phyloP scores from a whole-genome alignment of 1,284 basidiomycete species.

The Sanghuangporus sanghuang region DNA sequence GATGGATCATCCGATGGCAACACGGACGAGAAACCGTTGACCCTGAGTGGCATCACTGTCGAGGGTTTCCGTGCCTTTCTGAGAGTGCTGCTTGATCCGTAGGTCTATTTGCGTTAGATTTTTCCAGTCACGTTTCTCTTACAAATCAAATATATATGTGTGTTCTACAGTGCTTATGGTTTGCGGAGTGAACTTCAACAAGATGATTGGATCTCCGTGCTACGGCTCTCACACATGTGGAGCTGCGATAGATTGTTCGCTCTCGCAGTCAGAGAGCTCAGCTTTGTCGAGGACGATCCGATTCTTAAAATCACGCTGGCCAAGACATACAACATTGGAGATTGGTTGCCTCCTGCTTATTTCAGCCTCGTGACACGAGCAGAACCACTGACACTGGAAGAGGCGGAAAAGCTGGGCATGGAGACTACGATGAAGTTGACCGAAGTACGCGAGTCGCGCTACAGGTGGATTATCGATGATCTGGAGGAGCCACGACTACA shows the following conservation, averaged over 20 bases:
- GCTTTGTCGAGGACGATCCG: background rate
- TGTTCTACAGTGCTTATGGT: background rate
- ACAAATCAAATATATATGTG: too few relatives aligned
- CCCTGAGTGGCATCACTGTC: background rate
- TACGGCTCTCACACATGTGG: slow-evolving; percentile 13
- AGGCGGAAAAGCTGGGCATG: slow-evolving; percentile 1
- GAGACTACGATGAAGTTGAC: slow-evolving; percentile 6
- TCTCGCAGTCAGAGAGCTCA: slow-evolving; percentile 1
- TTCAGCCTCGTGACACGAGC: background rate
- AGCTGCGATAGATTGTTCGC: background rate
- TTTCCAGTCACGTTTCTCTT: background rate
- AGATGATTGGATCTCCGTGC: slow-evolving; percentile 9
- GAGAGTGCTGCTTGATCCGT: background rate
- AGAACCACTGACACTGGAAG: slow-evolving; percentile 5
- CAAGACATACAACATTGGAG: background rate
- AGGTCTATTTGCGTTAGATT: background rate
- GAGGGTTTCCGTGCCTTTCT: background rate
- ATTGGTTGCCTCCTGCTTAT: background rate
- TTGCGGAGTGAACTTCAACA: background rate
- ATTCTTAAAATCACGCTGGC: slow-evolving; percentile 4
- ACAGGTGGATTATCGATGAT: background rate
- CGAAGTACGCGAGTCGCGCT: background rate
- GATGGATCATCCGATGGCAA: background rate
- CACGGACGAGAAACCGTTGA: background rate
- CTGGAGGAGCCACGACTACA: background rate